Conservation (phyloP, 495 filamentous ascomycete species). For the Elasticomyces elasticus region DNA sequence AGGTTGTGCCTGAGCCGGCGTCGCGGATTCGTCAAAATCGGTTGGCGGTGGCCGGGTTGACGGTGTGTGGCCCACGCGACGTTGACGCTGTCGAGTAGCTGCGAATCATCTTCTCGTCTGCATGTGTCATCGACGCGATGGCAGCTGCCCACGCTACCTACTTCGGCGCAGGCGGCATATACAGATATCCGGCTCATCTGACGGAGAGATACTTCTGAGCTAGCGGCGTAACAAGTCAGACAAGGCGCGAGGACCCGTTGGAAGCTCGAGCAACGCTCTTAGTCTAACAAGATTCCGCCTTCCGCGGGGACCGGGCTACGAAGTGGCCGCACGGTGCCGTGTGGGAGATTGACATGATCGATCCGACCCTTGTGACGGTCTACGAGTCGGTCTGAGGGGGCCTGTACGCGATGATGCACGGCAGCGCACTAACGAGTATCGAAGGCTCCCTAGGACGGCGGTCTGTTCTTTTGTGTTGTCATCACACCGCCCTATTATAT, state of each 20-base stretch:
- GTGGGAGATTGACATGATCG: slow-evolving; percentile 8
- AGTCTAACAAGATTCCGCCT: slow-evolving; percentile 1
- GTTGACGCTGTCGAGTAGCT: too few relatives aligned
- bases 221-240: slow-evolving; percentile 4
- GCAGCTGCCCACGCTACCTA: too few relatives aligned
- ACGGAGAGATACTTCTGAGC: not conserved
- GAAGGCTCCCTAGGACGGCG: not conserved
- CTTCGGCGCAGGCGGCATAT: too few relatives aligned
- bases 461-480: slow-evolving; percentile 3
- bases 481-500: slow-evolving; percentile 22
- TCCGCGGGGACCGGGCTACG: slow-evolving; percentile 11
- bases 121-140: too few relatives aligned
- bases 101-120: too few relatives aligned
- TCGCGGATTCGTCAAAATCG: not conserved
- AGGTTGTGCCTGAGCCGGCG: slow-evolving; percentile 1
- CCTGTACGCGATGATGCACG: slow-evolving; percentile 18
- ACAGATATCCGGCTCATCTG: not conserved
- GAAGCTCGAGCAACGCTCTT: slow-evolving; percentile 8
- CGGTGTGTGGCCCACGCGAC: too few relatives aligned
- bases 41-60: too few relatives aligned
- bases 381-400: slow-evolving; percentile 11
- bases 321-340: not conserved
- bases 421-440: slow-evolving; percentile 9
- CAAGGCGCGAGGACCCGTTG: not conserved
- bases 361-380: not conserved